phyloP scores from a whole-genome alignment of 1,284 basidiomycete species.

The Cutaneotrichosporon curvatum region DNA sequence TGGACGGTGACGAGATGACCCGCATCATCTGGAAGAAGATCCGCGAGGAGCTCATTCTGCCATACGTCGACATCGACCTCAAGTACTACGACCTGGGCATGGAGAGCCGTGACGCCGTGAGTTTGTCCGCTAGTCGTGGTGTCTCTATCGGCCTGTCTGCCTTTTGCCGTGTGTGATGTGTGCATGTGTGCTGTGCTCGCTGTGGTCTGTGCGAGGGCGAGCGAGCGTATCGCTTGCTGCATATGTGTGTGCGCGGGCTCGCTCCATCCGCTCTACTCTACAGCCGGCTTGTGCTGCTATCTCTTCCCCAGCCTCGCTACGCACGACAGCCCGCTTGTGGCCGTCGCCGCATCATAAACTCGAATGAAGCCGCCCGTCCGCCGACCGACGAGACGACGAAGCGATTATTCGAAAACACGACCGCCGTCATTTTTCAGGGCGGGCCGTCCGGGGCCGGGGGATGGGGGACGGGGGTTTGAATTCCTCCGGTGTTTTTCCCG shows the following conservation, averaged over 20 bases:
- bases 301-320: too few relatives aligned
- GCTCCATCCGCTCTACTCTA: too few relatives aligned
- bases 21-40: slow-evolving; percentile 99
- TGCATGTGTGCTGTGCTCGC: background rate
- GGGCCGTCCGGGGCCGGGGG: slow-evolving; percentile 2
- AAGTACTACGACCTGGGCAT: slow-evolving; percentile 97
- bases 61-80: slow-evolving; percentile 90
- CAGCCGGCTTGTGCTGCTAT: too few relatives aligned
- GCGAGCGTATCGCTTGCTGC: too few relatives aligned
- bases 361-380: too few relatives aligned
- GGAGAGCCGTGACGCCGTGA: slow-evolving; percentile 77
- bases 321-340: too few relatives aligned
- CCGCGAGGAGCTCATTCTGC: slow-evolving; percentile 91
- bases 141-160: too few relatives aligned
- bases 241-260: too few relatives aligned
- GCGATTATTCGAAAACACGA: slow-evolving; percentile 8
- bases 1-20: slow-evolving; percentile 97
- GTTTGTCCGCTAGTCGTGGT: slow-evolving; percentile 35
- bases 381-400: too few relatives aligned
- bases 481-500: slow-evolving; percentile 14
- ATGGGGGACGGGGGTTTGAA: background rate
- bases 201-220: too few relatives aligned
- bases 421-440: too few relatives aligned
- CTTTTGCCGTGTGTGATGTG: background rate
- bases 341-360: too few relatives aligned